These are phyloP conservation scores for Acanthochlamys bracteata DNA, from an alignment of 106 monocot species.

Conservation along the genomic window DNA sequence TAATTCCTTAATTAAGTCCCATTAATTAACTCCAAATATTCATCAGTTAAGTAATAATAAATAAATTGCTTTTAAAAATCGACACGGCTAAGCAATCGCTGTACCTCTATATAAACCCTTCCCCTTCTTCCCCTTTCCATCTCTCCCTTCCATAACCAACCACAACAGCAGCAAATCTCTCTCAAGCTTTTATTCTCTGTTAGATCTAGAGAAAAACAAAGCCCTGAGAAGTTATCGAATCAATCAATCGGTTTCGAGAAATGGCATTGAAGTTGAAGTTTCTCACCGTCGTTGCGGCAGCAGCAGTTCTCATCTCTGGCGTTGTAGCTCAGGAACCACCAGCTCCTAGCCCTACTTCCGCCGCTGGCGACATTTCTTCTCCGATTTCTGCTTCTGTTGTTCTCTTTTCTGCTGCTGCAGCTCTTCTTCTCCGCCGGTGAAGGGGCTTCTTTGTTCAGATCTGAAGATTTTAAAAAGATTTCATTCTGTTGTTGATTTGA, in stretches of 20 bases:
- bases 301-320: conserved; percentile 12
- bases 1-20: too few species aligned
- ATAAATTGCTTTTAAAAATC: too few species aligned
- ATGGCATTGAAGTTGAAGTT: conserved; percentile 5
- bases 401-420: conserved; percentile 15
- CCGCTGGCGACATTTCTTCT: conserved; percentile 14
- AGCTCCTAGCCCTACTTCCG: conserved; percentile 33
- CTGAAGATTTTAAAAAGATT: not conserved
- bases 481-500: not conserved
- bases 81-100: too few species aligned
- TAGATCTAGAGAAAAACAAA: not conserved
- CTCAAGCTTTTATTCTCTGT: too few species aligned
- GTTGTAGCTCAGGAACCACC: conserved; percentile 27
- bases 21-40: too few species aligned
- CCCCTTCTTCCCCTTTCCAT: not conserved
- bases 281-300: conserved; percentile 9
- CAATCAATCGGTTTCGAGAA: not conserved
- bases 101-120: conserved; percentile 1
- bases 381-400: conserved; percentile 18
- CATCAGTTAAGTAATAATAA: too few species aligned
- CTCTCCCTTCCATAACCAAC: not conserved
- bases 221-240: not conserved
- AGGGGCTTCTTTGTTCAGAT: not conserved
- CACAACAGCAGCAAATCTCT: not conserved
- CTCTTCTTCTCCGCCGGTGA: conserved; percentile 28